phyloP scores from a whole-genome alignment of 2,329 filamentous ascomycete species.

The Sordariomycetes sp. region DNA sequence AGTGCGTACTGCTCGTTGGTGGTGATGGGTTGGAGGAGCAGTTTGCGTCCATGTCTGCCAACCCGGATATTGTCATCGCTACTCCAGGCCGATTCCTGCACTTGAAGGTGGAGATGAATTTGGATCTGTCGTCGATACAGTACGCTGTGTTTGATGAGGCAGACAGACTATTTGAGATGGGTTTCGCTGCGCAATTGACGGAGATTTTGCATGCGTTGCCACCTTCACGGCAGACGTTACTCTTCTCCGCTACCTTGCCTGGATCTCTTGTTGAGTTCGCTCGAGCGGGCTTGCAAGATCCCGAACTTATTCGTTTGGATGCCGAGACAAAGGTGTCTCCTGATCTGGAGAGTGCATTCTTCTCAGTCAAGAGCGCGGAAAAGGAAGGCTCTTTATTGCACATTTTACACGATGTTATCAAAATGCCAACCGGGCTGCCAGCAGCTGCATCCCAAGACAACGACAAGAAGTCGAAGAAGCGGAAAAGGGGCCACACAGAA shows the following conservation, averaged over 20 bases:
- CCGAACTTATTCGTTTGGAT: constrained; percentile 80
- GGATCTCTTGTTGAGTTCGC: constrained; percentile 95
- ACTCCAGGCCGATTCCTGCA: constrained; percentile 95
- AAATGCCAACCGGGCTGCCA: constrained; percentile 66
- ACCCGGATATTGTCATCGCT: constrained; percentile 95
- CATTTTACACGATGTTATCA: constrained; percentile 83
- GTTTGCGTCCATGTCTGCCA: constrained; percentile 83
- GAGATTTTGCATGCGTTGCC: constrained; percentile 90
- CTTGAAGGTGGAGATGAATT: constrained; percentile 89
- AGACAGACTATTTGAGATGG: constrained; percentile 96
- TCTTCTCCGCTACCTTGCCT: constrained; percentile 93
- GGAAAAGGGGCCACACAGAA: constrained; percentile 54
- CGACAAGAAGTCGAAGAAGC: constrained; percentile 52
- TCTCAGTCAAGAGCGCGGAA: constrained; percentile 82
- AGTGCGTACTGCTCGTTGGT: constrained; percentile 83
- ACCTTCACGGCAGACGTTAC: constrained; percentile 72
- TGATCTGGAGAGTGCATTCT: constrained; percentile 91
- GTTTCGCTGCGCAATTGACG: constrained; percentile 84
- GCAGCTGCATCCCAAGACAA: constrained; percentile 38
- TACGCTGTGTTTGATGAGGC: constrained; percentile 98
- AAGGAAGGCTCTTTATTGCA: constrained; percentile 90
- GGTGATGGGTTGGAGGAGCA: constrained; percentile 95
- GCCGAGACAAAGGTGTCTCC: constrained; percentile 94
- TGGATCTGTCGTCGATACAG: constrained; percentile 82
- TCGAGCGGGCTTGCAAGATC: constrained; percentile 84